Base-by-base conservation (phyloP, 306 rosid species). In the Vigna radiata region DNA sequence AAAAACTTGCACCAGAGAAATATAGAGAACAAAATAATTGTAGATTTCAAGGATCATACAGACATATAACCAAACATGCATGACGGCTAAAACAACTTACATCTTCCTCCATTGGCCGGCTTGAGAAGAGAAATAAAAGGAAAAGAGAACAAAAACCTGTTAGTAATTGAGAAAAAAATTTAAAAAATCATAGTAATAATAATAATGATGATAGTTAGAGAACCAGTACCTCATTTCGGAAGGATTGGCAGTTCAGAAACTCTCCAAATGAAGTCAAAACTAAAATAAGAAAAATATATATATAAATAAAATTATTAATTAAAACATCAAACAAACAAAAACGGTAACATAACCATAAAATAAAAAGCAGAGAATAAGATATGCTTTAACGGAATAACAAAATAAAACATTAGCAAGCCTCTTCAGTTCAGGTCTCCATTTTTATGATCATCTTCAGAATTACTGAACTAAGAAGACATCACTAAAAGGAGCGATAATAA, bases 41-140 rank as follows among this genome's bases (percentile, higher is more conserved):
- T 29, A 39, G 25, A 17, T 10, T 4, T 14, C 17, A 4, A 14
- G 16, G 64, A 68, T 61, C 54, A 69, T 8, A 19, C 3, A 19
- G 1, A 3, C 14, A 54, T 19, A 73, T 46, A 2, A 55, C 0
- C 2, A 25, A 39, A 59, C 4, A 33, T 17, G 4, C 6, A 2
- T 37, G 25, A 47, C 11, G 48, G 8, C 5, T 37, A 73, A 56
- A 18, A 55, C 19, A 78, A 83, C 98, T 89, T 85, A 89, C 98
- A 31, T 94, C 97, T 90, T 90, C 98, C 77, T 94, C 96, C 95
- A 88, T 82, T 70, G 96, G 91, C 12, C 88, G 86, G 77, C 93
- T 88, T 70, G 86, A 58, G 56, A 36, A 65, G 21, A 47, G 7
- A 43, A 72, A 14, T 69, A 13, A 16, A 36, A 21, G 9, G 9